phyloP scores from a whole-genome alignment of 208 protist species.

The Trypanosoma mega region DNA sequence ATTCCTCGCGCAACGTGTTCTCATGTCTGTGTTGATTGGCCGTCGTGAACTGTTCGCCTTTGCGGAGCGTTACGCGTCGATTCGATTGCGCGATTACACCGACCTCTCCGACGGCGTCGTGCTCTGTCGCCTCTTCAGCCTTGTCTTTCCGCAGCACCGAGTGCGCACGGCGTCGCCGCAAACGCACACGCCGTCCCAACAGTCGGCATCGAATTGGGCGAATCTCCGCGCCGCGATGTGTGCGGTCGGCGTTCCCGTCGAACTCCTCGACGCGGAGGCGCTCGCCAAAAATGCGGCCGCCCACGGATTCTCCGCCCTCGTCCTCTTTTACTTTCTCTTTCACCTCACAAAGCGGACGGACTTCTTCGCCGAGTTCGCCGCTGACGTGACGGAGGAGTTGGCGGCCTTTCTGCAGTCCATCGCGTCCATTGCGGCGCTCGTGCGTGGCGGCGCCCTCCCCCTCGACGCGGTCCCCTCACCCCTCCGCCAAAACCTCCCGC shows the following conservation, averaged over 20 bases:
- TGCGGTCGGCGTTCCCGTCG: conserved; percentile 46
- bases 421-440: conserved; percentile 64
- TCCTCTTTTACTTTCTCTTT: conserved; percentile 80
- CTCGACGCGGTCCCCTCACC: conserved; percentile 43
- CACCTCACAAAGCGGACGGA: conserved; percentile 69
- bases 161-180: conserved; percentile 56
- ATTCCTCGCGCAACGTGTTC: neutral
- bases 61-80: conserved; percentile 62
- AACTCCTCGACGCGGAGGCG: conserved; percentile 41
- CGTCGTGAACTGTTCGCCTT: conserved; percentile 82
- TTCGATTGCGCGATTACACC: conserved; percentile 53
- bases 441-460: conserved; percentile 55
- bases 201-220: conserved; percentile 58
- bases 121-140: conserved; percentile 61
- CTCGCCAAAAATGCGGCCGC: conserved; percentile 36
- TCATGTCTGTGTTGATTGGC: conserved; percentile 52
- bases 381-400: conserved; percentile 59
- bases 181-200: conserved; percentile 62
- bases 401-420: conserved; percentile 69
- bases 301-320: conserved; percentile 65
- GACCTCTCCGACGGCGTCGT: conserved; percentile 57
- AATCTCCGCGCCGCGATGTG: conserved; percentile 42
- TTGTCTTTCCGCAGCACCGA: conserved; percentile 56
- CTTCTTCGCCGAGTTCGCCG: conserved; percentile 77
- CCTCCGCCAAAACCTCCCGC: conserved; percentile 39